Conservation (phyloP, 176 grass and related monocot genomes). For the Panicum miliaceum region DNA sequence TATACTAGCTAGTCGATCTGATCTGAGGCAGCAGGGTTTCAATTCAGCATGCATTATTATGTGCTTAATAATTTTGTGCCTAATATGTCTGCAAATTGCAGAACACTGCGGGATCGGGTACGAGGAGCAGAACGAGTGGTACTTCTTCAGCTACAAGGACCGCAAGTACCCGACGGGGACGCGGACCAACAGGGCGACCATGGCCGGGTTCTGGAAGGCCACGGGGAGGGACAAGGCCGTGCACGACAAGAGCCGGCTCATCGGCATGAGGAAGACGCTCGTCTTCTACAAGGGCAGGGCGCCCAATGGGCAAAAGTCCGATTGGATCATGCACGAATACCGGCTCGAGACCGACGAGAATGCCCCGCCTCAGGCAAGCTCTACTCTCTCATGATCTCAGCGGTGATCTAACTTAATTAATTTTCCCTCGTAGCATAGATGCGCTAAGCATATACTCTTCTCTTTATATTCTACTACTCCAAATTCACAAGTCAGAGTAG, state of each 20-base stretch:
- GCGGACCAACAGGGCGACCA: slow-evolving; percentile 91
- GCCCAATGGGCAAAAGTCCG: slow-evolving; percentile 85
- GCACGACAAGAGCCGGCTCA: slow-evolving; percentile 78
- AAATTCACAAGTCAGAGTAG: not conserved
- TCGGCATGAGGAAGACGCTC: slow-evolving; percentile 98
- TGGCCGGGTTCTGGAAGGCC: slow-evolving; percentile 98
- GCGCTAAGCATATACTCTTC: not conserved
- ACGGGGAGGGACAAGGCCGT: slow-evolving; percentile 93
- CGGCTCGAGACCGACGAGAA: slow-evolving; percentile 93
- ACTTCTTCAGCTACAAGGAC: slow-evolving; percentile 99
- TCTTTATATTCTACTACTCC: not conserved
- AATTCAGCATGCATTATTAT: not conserved
- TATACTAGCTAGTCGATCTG: slow-evolving; percentile 13
- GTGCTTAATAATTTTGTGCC: not conserved
- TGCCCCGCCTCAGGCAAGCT: slow-evolving; percentile 76
- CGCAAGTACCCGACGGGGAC: slow-evolving; percentile 97
- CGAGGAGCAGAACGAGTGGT: slow-evolving; percentile 97
- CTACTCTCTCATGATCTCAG: not conserved
- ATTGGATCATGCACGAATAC: slow-evolving; percentile 99
- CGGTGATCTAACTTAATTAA: not conserved
- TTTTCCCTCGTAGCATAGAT: not conserved
- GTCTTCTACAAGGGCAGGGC: slow-evolving; percentile 99
- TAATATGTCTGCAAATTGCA: slow-evolving; percentile 11
- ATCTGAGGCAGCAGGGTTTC: too few relatives aligned
- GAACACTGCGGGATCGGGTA: slow-evolving; percentile 89